Base-by-base conservation (phyloP, 2,329 filamentous ascomycete genomes). In the Lasiodiplodia hormozganensis region DNA sequence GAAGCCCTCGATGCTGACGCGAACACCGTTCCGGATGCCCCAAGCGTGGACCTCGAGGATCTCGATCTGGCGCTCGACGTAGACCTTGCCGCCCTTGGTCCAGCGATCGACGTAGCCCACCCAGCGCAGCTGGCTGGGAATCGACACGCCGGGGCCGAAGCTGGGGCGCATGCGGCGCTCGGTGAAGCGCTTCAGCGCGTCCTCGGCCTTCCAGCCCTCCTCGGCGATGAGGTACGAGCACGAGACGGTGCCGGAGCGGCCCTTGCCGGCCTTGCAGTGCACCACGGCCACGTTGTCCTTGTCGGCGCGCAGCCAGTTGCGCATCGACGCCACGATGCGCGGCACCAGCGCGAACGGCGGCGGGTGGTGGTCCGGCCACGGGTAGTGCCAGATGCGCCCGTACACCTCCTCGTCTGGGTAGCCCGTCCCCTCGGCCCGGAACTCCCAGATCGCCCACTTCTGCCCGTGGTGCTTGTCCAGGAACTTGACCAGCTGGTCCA, bases 191-290 rank as follows among this genome's bases (percentile, higher is more conserved):
- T 86, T 82, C 70, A 92, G 79, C 0, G 90, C 90, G 72, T 91
- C 88, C 62, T 87, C 84, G 51, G 85, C 80, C 36, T 82, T 85
- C 90, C 90, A 92, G 4, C 88, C 89, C 75, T 96, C 92, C 77
- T 98, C 92, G 8, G 92, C 90, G 74, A 99, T 96, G 69, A 99
- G 83, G 77, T 97, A 98, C 73, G 91, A 92, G 80, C 93, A 97
- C 36, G 91, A 90, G 74, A 93, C 89, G 0, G 93, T 97, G 4
- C 96, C 96, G 72, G 93, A 97, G 62, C 96, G 86, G 1, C 96
- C 96, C 80, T 99, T 99, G 2, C 96, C 96, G 1, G 96, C 96
- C 78, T 98, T 98, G 84, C 96, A 98, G 80, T 99, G 96, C 8
- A 98, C 93, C 7, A 98, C 94, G 0, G 91, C 91, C 0, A 98